Conservation (phyloP, 805 yeast genomes). For the Metschnikowia lachancei region DNA sequence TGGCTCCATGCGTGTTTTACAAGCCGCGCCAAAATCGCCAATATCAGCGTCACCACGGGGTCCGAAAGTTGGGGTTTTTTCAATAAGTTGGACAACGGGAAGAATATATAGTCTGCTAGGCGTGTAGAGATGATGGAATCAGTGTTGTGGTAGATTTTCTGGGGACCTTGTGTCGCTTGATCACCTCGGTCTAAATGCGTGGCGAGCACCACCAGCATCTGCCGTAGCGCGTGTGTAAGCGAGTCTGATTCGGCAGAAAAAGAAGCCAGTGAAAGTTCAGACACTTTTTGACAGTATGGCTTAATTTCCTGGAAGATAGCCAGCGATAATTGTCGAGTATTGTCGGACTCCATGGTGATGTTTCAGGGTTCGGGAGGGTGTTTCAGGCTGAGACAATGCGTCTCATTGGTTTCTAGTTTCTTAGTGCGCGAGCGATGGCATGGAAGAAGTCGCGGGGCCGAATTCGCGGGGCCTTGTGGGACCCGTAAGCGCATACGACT, state of each 20-base stretch:
- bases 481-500: conserved; percentile 5
- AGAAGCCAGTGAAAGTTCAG: conserved; percentile 23
- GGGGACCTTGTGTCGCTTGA: neutral
- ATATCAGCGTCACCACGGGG: conserved; percentile 22
- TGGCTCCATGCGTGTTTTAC: conserved; percentile 31
- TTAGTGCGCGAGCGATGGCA: neutral
- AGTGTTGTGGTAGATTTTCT: too few species aligned
- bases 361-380: neutral
- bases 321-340: conserved; percentile 23
- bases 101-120: conserved; percentile 42
- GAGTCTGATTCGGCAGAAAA: conserved; percentile 5
- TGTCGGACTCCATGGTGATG: conserved; percentile 13
- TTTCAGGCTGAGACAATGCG: neutral
- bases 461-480: neutral
- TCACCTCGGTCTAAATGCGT: conserved; percentile 3
- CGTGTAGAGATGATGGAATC: conserved; percentile 28
- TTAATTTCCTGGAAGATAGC: conserved; percentile 29
- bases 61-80: conserved; percentile 27
- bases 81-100: conserved; percentile 36
- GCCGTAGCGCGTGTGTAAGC: conserved; percentile 6
- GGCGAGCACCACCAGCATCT: conserved; percentile 8
- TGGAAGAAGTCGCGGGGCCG: neutral
- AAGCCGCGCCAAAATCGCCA: conserved; percentile 31
- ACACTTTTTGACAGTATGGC: conserved; percentile 32
- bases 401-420: neutral